Conservation (phyloP, 805 yeast species). For the Starmerella apicola region DNA sequence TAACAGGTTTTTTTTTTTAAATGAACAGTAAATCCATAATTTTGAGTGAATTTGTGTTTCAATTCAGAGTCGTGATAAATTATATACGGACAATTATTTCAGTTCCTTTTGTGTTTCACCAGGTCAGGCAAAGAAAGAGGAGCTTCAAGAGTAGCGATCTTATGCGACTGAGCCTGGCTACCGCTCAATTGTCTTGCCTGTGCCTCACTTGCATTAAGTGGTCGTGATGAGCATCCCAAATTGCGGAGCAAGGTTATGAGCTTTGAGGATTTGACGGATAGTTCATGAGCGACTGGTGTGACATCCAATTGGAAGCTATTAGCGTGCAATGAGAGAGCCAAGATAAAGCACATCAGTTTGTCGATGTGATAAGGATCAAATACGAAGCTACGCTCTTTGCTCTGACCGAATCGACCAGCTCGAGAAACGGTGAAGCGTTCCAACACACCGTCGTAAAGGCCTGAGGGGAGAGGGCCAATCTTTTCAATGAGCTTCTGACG, state of each 20-base stretch:
- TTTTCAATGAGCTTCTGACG: conserved; percentile 46
- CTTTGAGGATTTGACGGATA: conserved; percentile 66
- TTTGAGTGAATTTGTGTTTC: no score
- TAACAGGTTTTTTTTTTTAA: no score
- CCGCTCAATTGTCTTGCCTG: conserved; percentile 28
- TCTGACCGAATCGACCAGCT: conserved; percentile 51
- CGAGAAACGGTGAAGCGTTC: conserved; percentile 56
- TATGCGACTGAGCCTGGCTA: conserved; percentile 39
- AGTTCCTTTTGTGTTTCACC: conserved; percentile 38
- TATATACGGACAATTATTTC: no score
- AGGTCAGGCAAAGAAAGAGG: conserved; percentile 84
- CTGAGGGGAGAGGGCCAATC: conserved; percentile 56
- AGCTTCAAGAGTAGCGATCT: conserved; percentile 71
- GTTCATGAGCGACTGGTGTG: conserved; percentile 71
- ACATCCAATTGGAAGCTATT: conserved; percentile 65
- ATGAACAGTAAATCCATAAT: no score
- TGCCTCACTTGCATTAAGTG: conserved; percentile 38
- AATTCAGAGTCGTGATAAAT: no score
- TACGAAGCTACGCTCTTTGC: conserved; percentile 62
- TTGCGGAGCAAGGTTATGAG: conserved; percentile 58
- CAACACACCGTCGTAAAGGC: conserved; percentile 57
- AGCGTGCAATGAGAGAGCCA: conserved; percentile 61
- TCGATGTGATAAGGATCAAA: conserved; percentile 86
- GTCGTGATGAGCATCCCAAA: conserved; percentile 68
- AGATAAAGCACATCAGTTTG: conserved; percentile 65